Evolutionary conservation across 2,329 filamentous ascomycete genomes (phyloP).

Genomic region (Fusarium temperatum): DNA sequence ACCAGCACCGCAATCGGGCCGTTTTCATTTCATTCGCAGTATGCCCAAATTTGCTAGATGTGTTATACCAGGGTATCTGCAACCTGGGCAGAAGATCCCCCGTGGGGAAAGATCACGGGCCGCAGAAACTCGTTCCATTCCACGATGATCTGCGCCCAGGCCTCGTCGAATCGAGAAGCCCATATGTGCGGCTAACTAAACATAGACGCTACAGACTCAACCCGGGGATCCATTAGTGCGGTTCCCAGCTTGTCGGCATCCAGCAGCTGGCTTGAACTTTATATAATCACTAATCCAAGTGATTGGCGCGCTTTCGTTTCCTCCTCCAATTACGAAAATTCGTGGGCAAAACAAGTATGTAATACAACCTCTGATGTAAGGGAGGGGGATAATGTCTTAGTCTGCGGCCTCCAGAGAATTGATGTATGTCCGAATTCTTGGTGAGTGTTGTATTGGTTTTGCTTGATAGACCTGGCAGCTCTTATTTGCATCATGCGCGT

Average conservation of each 20-base stretch:
- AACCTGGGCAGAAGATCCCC: background rate
- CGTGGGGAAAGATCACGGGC: background rate
- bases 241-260: background rate
- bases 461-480: background rate
- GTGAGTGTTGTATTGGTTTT: background rate
- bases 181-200: background rate
- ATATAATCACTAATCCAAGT: background rate
- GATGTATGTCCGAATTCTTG: background rate
- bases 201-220: no score
- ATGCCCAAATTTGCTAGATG: background rate
- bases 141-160: background rate
- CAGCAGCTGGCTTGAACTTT: background rate
- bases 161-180: background rate
- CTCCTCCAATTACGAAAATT: background rate
- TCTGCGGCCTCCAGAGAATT: background rate
- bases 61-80: background rate
- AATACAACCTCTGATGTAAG: background rate
- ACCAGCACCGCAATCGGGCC: background rate
- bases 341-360: accelerated
- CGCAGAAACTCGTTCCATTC: background rate
- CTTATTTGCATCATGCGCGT: background rate
- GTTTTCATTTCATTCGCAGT: background rate
- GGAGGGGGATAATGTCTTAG: no score
- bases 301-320: background rate
- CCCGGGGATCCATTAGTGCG: background rate